A percentile compares a stretch with the other conserved stretches of the same genome.
phyloP scores from a whole-genome alignment of 169 alveolate genomes.

The Miamiensis avidus region DNA sequence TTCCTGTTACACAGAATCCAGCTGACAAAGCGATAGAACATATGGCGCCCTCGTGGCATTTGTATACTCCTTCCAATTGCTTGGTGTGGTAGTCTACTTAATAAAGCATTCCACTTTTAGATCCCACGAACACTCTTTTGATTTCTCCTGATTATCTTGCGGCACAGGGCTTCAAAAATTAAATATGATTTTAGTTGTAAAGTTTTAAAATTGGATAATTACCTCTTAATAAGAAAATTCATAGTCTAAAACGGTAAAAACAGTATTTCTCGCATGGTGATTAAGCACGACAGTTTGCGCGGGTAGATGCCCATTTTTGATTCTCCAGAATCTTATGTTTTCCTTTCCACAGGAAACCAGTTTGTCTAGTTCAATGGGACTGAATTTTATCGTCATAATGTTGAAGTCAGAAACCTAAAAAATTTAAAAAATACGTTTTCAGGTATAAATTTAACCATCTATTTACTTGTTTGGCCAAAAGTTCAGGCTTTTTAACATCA shows the following conservation, averaged over 20 bases:
- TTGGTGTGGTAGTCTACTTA: slow-evolving; percentile 73
- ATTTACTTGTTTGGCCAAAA: slow-evolving; percentile 84
- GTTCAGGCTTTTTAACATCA: slow-evolving; percentile 60
- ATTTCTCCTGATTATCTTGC: slow-evolving; percentile 28
- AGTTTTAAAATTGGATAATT: too few species aligned
- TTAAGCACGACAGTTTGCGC: slow-evolving; percentile 88
- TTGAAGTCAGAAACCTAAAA: slow-evolving; percentile 80
- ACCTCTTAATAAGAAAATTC: slow-evolving; percentile 62
- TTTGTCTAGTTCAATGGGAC: slow-evolving; percentile 86
- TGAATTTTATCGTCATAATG: slow-evolving; percentile 78
- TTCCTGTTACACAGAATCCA: slow-evolving; percentile 92
- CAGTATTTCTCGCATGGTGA: slow-evolving; percentile 87
- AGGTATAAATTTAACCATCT: too few species aligned
- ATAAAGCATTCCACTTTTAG: slow-evolving; percentile 82
- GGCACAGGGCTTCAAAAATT: not conserved
- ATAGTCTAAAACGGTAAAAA: slow-evolving; percentile 74
- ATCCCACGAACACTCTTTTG: slow-evolving; percentile 78
- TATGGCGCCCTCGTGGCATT: slow-evolving; percentile 86
- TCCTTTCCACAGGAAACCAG: slow-evolving; percentile 92
- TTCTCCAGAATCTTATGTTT: slow-evolving; percentile 92
- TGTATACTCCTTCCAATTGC: slow-evolving; percentile 79
- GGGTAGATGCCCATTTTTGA: slow-evolving; percentile 84
- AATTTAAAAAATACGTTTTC: too few species aligned
- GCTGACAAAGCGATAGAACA: slow-evolving; percentile 84
- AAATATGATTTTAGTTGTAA: too few species aligned